A percentile compares a stretch with the other conserved stretches of the same genome.
These are phyloP conservation scores for Jamesozyma jinghongensis DNA, from an alignment of 805 yeast genomes.

Conservation along the genomic window DNA sequence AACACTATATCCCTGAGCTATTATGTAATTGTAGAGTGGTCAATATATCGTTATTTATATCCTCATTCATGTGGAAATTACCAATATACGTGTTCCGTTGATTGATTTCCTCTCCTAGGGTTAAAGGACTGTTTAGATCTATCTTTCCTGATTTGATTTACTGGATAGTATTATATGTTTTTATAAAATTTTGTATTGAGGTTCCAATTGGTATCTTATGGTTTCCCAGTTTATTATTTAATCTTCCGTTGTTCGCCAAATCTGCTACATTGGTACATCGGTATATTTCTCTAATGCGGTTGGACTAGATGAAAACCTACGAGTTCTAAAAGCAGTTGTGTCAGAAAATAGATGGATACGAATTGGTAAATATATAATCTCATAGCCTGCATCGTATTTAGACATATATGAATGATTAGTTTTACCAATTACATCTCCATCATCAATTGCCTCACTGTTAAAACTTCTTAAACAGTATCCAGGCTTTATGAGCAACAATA, in stretches of 20 bases:
- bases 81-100: constrained; percentile 13
- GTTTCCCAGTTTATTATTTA: background rate
- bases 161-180: constrained; percentile 32
- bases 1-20: constrained; percentile 3
- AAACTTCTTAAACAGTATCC: constrained; percentile 1
- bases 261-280: no score
- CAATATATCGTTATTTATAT: constrained; percentile 1
- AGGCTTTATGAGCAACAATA: background rate
- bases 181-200: constrained; percentile 26
- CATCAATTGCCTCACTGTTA: background rate
- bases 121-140: constrained; percentile 25
- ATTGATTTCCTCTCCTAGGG: constrained; percentile 25
- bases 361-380: no score
- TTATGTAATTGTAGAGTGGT: background rate
- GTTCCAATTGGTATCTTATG: constrained; percentile 1
- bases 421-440: background rate
- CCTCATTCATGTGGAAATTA: background rate
- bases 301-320: constrained; percentile 1
- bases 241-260: no score
- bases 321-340: background rate
- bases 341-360: no score
- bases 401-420: background rate
- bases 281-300: background rate
- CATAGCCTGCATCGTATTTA: no score
- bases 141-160: constrained; percentile 26